These are phyloP conservation scores for Daldinia loculata DNA, from an alignment of 495 filamentous ascomycete species.

Conservation along the genomic window DNA sequence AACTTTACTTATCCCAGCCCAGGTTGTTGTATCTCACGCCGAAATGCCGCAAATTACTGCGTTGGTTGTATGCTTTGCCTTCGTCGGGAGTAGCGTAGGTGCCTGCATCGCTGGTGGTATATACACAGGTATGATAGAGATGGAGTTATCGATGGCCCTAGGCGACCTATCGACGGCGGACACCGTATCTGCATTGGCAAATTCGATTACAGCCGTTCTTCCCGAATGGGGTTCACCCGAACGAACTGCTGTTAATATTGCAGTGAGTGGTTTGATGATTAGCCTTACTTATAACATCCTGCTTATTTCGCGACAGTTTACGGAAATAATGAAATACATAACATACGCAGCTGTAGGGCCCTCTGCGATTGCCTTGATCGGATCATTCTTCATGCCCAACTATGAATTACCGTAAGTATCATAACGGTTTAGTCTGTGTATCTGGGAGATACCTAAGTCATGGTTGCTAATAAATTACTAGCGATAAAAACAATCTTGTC, in stretches of 20 bases:
- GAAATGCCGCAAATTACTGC: conserved; percentile 60
- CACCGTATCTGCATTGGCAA: conserved; percentile 49
- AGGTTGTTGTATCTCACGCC: conserved; percentile 56
- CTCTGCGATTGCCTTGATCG: conserved; percentile 50
- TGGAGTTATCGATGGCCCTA: conserved; percentile 42
- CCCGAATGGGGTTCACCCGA: conserved; percentile 55
- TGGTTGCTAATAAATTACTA: conserved; percentile 25
- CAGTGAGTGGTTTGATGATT: conserved; percentile 43
- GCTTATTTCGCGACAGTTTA: conserved; percentile 47
- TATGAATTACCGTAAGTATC: conserved; percentile 52
- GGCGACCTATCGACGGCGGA: conserved; percentile 37
- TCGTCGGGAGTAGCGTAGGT: conserved; percentile 58
- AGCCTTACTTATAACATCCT: not conserved
- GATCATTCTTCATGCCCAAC: conserved; percentile 55
- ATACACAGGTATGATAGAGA: conserved; percentile 54
- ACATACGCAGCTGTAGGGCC: conserved; percentile 57
- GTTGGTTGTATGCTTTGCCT: conserved; percentile 53
- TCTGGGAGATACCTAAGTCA: not conserved
- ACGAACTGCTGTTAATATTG: conserved; percentile 52
- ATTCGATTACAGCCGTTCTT: conserved; percentile 55
- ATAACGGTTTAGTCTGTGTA: too few species aligned
- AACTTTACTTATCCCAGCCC: conserved; percentile 53
- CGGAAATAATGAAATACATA: conserved; percentile 57
- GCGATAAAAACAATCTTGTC: conserved; percentile 47
- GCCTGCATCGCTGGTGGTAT: conserved; percentile 59